phyloP scores from a whole-genome alignment of 257 asterid genomes.

The Nicotiana obtusifolia region DNA sequence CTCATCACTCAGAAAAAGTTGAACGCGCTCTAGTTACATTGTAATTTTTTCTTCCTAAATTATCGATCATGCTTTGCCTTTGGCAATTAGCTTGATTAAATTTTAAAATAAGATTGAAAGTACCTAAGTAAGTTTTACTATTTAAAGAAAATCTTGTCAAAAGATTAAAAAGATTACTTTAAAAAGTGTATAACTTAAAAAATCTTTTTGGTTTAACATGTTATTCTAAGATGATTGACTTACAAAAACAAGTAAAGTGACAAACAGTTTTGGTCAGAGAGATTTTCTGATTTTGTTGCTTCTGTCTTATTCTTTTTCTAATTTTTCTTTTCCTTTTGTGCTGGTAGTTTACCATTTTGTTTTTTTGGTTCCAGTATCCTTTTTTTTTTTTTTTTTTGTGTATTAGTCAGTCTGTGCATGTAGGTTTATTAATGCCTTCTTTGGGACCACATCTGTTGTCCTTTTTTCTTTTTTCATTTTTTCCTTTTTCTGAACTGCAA shows the following conservation, averaged over 20 bases:
- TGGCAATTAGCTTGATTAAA: background rate
- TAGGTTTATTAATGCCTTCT: background rate
- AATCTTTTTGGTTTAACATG: background rate
- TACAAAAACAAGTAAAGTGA: background rate
- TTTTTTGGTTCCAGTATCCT: background rate
- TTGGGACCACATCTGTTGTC: slow-evolving; percentile 5
- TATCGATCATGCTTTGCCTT: background rate
- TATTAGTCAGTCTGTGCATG: background rate
- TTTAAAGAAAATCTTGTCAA: background rate
- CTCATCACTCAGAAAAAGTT: too few species aligned
- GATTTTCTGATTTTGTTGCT: background rate
- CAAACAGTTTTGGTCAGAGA: background rate
- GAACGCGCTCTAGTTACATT: too few species aligned
- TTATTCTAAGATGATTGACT: background rate
- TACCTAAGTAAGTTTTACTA: background rate
- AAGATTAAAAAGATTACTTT: background rate
- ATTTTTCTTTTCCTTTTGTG: background rate
- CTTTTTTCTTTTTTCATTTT: background rate
- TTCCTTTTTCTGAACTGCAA: background rate
- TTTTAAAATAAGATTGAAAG: too few species aligned
- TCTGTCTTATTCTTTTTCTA: background rate
- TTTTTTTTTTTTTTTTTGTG: background rate
- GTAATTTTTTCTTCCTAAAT: too few species aligned
- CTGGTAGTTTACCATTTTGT: background rate
- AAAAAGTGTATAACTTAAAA: background rate